Evolutionary conservation across 73 alveolate species (phyloP).

Genomic region (Paramecium pentaurelia): DNA sequence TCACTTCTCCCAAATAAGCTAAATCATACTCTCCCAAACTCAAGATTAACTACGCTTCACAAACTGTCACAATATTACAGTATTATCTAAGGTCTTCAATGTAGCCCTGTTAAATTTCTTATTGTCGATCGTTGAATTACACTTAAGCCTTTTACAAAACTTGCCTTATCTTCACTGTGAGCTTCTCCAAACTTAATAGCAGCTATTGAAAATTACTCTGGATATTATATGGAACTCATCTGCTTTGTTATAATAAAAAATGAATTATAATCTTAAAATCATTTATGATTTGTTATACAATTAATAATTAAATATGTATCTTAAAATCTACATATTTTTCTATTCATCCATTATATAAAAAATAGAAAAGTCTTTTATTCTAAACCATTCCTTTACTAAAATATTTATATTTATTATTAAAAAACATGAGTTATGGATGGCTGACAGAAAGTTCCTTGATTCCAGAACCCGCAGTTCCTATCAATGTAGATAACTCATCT

Average conservation of each 20-base stretch:
- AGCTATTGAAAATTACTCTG: background rate
- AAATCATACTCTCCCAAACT: constrained; percentile 11
- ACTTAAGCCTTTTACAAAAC: background rate
- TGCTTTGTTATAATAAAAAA: background rate
- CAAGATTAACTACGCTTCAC: background rate
- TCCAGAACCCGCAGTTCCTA: constrained; percentile 30
- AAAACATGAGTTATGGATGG: constrained; percentile 21
- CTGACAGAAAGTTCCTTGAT: constrained; percentile 15
- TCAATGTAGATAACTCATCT: background rate
- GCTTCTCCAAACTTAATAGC: constrained; percentile 16
- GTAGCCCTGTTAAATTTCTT: background rate
- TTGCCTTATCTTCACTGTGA: background rate
- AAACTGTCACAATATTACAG: constrained; percentile 18
- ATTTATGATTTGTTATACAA: background rate
- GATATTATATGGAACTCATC: background rate
- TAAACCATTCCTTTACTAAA: background rate
- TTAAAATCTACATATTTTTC: background rate
- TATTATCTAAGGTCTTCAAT: background rate
- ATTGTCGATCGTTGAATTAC: constrained; percentile 4
- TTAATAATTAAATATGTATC: background rate
- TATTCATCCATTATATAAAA: background rate
- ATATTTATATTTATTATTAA: too few species aligned
- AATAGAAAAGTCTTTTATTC: background rate
- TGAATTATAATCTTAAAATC: background rate
- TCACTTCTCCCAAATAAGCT: background rate